Conservation (phyloP, 495 filamentous ascomycete genomes). For the Lasiosphaeria ovina region DNA sequence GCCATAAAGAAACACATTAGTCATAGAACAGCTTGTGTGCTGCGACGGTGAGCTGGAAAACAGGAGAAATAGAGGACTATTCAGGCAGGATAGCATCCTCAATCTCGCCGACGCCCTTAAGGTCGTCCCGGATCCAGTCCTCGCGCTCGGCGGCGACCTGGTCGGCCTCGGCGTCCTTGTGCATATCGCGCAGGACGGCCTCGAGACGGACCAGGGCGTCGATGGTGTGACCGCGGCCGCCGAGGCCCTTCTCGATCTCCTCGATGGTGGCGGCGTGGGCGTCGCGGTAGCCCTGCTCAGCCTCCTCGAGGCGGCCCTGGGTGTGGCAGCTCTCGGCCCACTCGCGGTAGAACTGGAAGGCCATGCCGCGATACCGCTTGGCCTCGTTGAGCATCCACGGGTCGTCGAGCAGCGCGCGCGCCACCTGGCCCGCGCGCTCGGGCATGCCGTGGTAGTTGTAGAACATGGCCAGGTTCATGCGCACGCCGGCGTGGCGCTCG, state of each 20-base stretch:
- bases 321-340: not conserved
- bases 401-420: conserved; percentile 4
- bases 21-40: no score
- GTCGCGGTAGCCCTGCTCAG: conserved; percentile 7
- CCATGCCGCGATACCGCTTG: not conserved
- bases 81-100: conserved; percentile 1
- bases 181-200: conserved; percentile 8
- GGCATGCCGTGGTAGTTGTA: conserved; percentile 9
- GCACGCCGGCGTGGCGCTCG: conserved; percentile 14
- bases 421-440: not conserved
- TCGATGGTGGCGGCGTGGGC: conserved; percentile 4
- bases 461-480: conserved; percentile 13
- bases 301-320: not conserved
- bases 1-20: no score
- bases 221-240: not conserved
- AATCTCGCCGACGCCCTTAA: conserved; percentile 9
- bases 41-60: no score
- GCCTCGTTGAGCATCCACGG: conserved; percentile 1
- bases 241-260: not conserved
- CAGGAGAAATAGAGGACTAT: not conserved
- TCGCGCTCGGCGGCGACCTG: conserved; percentile 7
- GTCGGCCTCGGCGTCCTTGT: conserved; percentile 9
- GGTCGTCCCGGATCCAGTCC: conserved; percentile 2
- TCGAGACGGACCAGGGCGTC: conserved; percentile 13
- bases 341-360: conserved; percentile 8